Percentiles rank a stretch among this genome's conserved stretches.
phyloP scores from a whole-genome alignment of 768 basidiomycete species.

The Termitomyces eurrhizus region DNA sequence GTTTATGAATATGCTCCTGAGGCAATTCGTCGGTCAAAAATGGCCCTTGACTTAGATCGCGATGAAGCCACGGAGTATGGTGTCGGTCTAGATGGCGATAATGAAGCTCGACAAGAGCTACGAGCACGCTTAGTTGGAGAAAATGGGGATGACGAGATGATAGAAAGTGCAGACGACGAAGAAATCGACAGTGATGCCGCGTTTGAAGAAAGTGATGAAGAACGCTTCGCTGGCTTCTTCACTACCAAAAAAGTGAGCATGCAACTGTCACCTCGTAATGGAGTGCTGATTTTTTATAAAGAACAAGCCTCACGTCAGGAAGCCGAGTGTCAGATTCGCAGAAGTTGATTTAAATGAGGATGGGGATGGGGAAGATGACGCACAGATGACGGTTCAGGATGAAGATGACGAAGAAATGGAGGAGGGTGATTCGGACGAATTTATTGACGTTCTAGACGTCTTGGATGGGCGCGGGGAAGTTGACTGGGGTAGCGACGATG shows the following conservation, averaged over 20 bases:
- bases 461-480: constrained; percentile 59
- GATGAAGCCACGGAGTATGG: constrained; percentile 46
- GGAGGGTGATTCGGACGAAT: constrained; percentile 45
- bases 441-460: constrained; percentile 62
- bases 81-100: constrained; percentile 38
- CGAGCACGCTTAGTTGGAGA: constrained; percentile 50
- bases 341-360: constrained; percentile 71
- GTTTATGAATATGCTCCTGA: constrained; percentile 63
- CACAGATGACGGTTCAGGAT: constrained; percentile 26
- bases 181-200: constrained; percentile 84
- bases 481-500: constrained; percentile 36
- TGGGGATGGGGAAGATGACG: constrained; percentile 27
- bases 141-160: constrained; percentile 44
- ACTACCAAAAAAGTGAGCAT: constrained; percentile 34
- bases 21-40: constrained; percentile 45
- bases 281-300: constrained; percentile 6
- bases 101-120: constrained; percentile 35
- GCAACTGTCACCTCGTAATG: background rate
- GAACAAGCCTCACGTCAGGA: constrained; percentile 24
- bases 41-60: constrained; percentile 51
- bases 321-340: constrained; percentile 35
- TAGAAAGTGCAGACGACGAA: constrained; percentile 75
- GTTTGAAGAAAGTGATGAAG: constrained; percentile 78
- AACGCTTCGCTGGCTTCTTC: constrained; percentile 69
- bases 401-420: constrained; percentile 38